A percentile compares a stretch with the other conserved stretches of the same genome.
Conservation (phyloP, 2,329 filamentous ascomycete genomes). For the Aureobasidium sp. region DNA sequence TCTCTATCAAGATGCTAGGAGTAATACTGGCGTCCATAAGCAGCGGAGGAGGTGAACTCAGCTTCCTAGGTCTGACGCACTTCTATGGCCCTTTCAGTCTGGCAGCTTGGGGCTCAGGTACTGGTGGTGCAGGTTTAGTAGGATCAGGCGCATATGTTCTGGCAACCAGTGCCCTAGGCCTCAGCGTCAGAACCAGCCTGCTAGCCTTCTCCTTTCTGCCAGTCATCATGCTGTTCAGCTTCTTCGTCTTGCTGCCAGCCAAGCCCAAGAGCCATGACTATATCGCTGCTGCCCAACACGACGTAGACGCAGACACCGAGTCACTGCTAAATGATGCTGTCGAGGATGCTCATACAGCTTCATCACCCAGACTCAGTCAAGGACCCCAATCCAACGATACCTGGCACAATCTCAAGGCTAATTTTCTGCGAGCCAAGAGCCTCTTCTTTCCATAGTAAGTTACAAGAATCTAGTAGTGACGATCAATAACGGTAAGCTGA, state of each 20-base stretch:
- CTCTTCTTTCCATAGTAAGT: slow-evolving; percentile 64
- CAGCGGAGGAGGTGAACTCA: slow-evolving; percentile 80
- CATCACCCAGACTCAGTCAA: background rate
- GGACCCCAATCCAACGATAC: background rate
- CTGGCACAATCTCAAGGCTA: slow-evolving; percentile 19
- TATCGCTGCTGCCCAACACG: slow-evolving; percentile 32
- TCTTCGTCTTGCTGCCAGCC: slow-evolving; percentile 73
- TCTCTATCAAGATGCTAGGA: slow-evolving; percentile 71
- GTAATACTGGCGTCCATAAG: slow-evolving; percentile 78
- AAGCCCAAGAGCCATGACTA: slow-evolving; percentile 42
- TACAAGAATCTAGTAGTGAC: background rate
- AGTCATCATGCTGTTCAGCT: slow-evolving; percentile 72
- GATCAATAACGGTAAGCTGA: slow-evolving; percentile 6
- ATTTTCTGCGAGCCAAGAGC: slow-evolving; percentile 54
- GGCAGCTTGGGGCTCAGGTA: slow-evolving; percentile 87
- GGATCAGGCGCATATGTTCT: slow-evolving; percentile 84
- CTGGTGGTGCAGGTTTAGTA: slow-evolving; percentile 77
- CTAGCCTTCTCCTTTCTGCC: slow-evolving; percentile 73
- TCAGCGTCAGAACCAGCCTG: slow-evolving; percentile 66
- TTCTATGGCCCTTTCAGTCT: slow-evolving; percentile 84
- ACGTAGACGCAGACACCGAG: slow-evolving; percentile 18
- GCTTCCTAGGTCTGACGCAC: slow-evolving; percentile 83
- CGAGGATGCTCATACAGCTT: background rate
- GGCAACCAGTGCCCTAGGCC: slow-evolving; percentile 68
- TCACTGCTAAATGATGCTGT: background rate